Percentiles rank a stretch among this genome's conserved stretches.
Conservation (phyloP, 2,329 filamentous ascomycete genomes). For the Purpureocillium lavendulum region DNA sequence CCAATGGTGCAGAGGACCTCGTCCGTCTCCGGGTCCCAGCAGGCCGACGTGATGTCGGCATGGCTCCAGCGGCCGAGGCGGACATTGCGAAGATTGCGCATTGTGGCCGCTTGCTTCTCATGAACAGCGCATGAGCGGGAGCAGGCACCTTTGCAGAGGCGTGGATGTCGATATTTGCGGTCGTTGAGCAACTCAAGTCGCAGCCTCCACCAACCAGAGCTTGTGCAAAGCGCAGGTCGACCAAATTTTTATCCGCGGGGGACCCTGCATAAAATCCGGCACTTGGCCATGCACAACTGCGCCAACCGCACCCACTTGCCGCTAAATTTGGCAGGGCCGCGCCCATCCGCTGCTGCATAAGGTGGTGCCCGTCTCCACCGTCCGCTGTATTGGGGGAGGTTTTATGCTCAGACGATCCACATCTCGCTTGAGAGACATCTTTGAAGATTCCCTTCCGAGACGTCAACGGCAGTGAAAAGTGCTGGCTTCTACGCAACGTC, state of each 20-base stretch:
- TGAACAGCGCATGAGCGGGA: conserved; percentile 4
- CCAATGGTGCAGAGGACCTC: conserved; percentile 78
- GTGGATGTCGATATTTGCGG: too few relatives aligned
- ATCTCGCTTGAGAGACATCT: too few relatives aligned
- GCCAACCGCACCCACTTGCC: too few relatives aligned
- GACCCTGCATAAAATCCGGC: conserved; percentile 7
- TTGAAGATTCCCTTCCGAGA: too few relatives aligned
- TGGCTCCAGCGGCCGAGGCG: conserved; percentile 59
- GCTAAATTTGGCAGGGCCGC: too few relatives aligned
- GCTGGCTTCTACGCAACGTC: too few relatives aligned
- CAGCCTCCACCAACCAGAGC: not conserved
- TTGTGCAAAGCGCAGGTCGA: conserved; percentile 2
- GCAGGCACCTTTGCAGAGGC: not conserved
- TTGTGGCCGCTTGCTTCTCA: conserved; percentile 25
- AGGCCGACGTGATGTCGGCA: conserved; percentile 61
- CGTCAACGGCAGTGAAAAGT: too few relatives aligned
- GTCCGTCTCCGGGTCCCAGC: conserved; percentile 78
- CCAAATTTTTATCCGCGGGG: conserved; percentile 6
- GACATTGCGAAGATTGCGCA: conserved; percentile 84
- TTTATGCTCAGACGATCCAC: too few relatives aligned
- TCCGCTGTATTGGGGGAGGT: too few relatives aligned
- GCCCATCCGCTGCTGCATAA: too few relatives aligned
- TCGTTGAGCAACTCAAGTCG: too few relatives aligned
- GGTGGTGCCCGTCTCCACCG: too few relatives aligned
- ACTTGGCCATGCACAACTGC: conserved; percentile 9